Evolutionary conservation across 345 rosid species (phyloP), one percentile per base, ranked within the genome.

Genomic region (Angophora floribunda): DNA sequence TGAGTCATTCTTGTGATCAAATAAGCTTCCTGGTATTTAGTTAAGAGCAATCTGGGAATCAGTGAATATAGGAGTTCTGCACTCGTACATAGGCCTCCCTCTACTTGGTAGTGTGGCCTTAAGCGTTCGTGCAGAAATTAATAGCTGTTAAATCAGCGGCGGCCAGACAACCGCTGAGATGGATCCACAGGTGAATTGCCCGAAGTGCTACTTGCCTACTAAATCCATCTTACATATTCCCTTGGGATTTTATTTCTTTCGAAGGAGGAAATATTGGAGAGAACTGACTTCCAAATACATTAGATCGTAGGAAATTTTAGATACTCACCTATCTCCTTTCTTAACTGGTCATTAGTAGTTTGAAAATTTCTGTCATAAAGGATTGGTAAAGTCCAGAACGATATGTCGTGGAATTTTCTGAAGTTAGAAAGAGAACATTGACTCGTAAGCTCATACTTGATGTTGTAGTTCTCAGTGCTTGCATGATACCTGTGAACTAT

Each of bases 81-180:
- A 88, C 90, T 67, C 28, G 86, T 67, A 32, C 80, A 24, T 88
- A 63, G 90, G 88, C 86, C 86, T 13, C 87, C 50, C 85, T 85
- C 49, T 14, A 13, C 30, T 88, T 61, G 13, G 55, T 32, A 75
- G 41, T 65, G 88, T 87, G 87, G 90, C 90, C 86, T 88, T 86
- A 87, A 90, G 41, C 82, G 26, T 65, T 49, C 55, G 87, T 88
- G 90, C 87, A 47, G 30, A 90, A 47, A 90, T 26, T 85, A 52
- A 88, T 79, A 85, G 89, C 91, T 88, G 91, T 90, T 86, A 22
- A 61, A 30, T 90, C 91, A 90, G 91, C 87, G 70, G 88, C 85
- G 89, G 91, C 91, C 88, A 86, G 88, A 88, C 89, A 86, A 88
- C 90, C 85, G 88, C 52, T 63, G 87, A 82, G 91, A 65, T 88